Evolutionary conservation across 2,329 filamentous ascomycete genomes (phyloP).

Genomic region (Botrytis pseudocinerea): DNA sequence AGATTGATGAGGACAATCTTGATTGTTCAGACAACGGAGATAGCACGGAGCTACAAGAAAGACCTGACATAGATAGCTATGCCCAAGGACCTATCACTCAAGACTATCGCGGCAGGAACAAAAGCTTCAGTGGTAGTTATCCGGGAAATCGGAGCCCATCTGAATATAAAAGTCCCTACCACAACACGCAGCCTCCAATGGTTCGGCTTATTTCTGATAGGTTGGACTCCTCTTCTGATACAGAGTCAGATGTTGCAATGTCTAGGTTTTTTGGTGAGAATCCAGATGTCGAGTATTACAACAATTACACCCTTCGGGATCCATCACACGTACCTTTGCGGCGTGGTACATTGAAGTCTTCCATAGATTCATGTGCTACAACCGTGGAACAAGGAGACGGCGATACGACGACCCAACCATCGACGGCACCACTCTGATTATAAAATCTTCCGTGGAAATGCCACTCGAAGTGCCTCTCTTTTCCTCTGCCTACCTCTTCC

Average conservation of each 20-base stretch:
- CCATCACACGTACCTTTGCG: not conserved
- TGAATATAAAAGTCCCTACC: not conserved
- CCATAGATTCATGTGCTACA: not conserved
- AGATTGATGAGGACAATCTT: not conserved
- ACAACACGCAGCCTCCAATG: not conserved
- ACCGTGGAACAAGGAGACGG: not conserved
- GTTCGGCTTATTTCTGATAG: not conserved
- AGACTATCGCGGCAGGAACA: not conserved
- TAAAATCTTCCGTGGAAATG: not conserved
- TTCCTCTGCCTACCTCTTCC: not conserved
- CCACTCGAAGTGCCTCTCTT: not conserved
- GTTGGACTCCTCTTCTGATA: not conserved
- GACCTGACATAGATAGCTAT: not conserved
- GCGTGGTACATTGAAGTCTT: not conserved
- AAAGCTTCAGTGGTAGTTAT: not conserved
- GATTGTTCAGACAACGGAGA: not conserved
- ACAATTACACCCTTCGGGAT: not conserved
- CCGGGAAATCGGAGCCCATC: not conserved
- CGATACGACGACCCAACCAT: not conserved
- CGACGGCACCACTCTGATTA: not conserved
- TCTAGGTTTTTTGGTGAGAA: accelerated
- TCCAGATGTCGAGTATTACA: not conserved
- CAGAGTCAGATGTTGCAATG: not conserved
- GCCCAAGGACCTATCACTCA: not conserved
- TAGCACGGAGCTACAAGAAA: not conserved